Base-by-base conservation (phyloP, 2,329 filamentous ascomycete species). In the Aspergillus sp. region DNA sequence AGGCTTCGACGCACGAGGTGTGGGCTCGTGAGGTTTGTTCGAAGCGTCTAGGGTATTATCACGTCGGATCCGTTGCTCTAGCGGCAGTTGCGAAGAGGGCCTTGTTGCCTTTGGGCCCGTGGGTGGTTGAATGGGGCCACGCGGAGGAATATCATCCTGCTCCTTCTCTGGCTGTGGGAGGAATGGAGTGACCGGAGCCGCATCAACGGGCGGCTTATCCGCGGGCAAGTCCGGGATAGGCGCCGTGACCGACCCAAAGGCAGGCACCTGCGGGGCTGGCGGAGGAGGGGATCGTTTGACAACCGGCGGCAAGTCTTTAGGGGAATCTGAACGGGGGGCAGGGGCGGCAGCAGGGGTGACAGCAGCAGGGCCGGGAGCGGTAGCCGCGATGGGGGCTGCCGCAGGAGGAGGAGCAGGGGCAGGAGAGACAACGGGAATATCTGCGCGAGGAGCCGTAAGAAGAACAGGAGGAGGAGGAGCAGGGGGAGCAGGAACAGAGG, bases 31-130 rank as follows among this genome's bases (percentile, higher is more conserved):
- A 14, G 9, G 45, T 56, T 69, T 71, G 20, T 59, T 56, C 24
- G 61, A 59, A 16, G 22, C 45, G 20, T 75, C 73, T 18, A 65
- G 66, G 32, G 58, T 29, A 5, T 67, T 64, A 18, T 71, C 66
- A n/a, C 65, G 69, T 45, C 69, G 67, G 22, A 61, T 31, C 14
- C 68, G 69, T 52, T 64, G 56, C 12, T 76, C 71, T 16, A 66
- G 53, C 4, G 63, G 54, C 22, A 65, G 64, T 42, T 68, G 65
- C 11, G 63, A 46, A 11, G 73, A 68, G 18, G 56, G 63, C 22
- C 78, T 71, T n/a, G 75, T 74, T 10, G 77, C 78, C 60, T 78
- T 79, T 9, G 78, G 78, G 11, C 75, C 76, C 9, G 77, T 80
- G 11, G 78, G 78, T 12, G 77, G 76, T 31, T 76, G 74, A 42